Conservation (phyloP, 495 filamentous ascomycete genomes). For the Jackrogersella minutella region DNA sequence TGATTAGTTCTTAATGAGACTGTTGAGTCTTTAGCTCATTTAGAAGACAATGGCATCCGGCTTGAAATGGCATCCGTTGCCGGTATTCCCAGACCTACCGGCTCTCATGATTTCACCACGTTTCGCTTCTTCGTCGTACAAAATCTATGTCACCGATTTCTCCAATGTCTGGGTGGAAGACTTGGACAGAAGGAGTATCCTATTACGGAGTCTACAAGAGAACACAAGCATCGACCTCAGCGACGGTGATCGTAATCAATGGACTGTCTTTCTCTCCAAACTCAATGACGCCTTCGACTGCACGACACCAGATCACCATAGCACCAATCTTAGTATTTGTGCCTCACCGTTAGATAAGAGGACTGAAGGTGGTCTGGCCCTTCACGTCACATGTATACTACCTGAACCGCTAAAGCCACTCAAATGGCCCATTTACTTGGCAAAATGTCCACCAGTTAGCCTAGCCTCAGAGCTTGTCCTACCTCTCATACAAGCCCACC, state of each 20-base stretch:
- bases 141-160: constrained; percentile 81
- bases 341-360: constrained; percentile 32
- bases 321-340: constrained; percentile 49
- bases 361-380: constrained; percentile 52
- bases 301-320: constrained; percentile 46
- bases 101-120: constrained; percentile 53
- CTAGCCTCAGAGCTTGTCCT: constrained; percentile 70
- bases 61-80: constrained; percentile 42
- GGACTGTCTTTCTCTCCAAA: constrained; percentile 75
- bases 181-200: constrained; percentile 68
- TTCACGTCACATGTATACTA: constrained; percentile 67
- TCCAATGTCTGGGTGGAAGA: constrained; percentile 83
- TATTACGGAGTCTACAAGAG: constrained; percentile 68
- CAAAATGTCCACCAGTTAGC: constrained; percentile 59
- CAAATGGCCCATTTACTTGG: constrained; percentile 70
- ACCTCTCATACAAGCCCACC: constrained; percentile 70
- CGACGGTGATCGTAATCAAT: constrained; percentile 72
- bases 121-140: constrained; percentile 65
- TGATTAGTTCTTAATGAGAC: too few relatives aligned
- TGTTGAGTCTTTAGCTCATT: too few relatives aligned
- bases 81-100: constrained; percentile 47
- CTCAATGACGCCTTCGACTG: constrained; percentile 68
- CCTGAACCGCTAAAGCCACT: constrained; percentile 74
- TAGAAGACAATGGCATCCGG: constrained; percentile 14
- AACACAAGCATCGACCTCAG: constrained; percentile 86